Base-by-base conservation (phyloP, 805 yeast species). In the Cyberlindnera galapagoensis region DNA sequence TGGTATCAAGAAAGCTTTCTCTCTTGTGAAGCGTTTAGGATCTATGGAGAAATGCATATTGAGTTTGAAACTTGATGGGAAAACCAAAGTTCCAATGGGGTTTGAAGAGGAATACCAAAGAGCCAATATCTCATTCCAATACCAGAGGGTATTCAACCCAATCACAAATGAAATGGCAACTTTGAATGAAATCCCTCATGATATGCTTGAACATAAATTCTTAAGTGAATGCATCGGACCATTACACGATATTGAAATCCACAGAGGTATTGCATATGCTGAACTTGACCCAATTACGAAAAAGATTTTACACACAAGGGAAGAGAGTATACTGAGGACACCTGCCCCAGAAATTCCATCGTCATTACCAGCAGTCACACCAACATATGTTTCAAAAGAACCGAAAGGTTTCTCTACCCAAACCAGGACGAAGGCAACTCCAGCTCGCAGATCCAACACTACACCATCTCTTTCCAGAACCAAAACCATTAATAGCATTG, bases 91-190 rank as follows among this genome's bases (percentile, higher is more conserved):
- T 0, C 87, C 92, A 0, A 58, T 49, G 0, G 67, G 59, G 1
- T 85, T 84, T 44, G 63, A 66, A 30, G 63, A 65, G 2, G 88
- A 81, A 40, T 79, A 76, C 32, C 51, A 60, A 20, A 62, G 65
- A 29, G 97, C 98, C 0, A 69, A 72, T 39, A 63, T 77, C 25
- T 90, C 97, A 9, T 92, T 92, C 54, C 78, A 71, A 49, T 82
- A 65, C 53, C 97, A 87, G 54, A 69, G 94, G 40, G 97, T 92
- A 1, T 90, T 75, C 57, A 74, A 88, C 52, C 94, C 95, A 0
- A 30, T 54, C 2, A 39, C 50, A 1, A 47, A 65, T 24, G 32
- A 46, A 23, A 59, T 85, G n/a, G 65, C 67, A 1, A 73, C 84
- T 21, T 61, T 90, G 42, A 74, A 72, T 44, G 71, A 67, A 4